Evolutionary conservation across 2,329 filamentous ascomycete species (phyloP).

Genomic region (Xylaria digitata): DNA sequence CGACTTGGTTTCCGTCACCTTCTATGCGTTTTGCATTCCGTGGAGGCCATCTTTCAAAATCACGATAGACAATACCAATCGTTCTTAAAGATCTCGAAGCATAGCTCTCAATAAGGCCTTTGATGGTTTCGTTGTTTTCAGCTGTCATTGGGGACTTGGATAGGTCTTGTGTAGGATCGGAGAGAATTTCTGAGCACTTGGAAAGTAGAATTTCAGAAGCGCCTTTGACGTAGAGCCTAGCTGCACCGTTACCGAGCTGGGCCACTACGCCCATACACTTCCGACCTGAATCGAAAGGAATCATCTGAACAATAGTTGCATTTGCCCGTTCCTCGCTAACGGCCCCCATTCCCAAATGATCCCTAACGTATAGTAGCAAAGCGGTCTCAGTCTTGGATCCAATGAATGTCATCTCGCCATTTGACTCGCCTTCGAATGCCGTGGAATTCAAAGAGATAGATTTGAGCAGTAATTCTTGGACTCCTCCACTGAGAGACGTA

Average conservation of each 20-base stretch:
- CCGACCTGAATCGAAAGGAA: slow-evolving; percentile 80
- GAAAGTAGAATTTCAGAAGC: slow-evolving; percentile 72
- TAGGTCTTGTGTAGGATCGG: slow-evolving; percentile 60
- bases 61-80: slow-evolving; percentile 84
- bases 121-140: slow-evolving; percentile 68
- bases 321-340: slow-evolving; percentile 73
- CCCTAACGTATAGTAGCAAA: slow-evolving; percentile 74
- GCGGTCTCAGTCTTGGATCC: slow-evolving; percentile 84
- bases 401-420: slow-evolving; percentile 74
- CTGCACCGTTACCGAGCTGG: slow-evolving; percentile 61
- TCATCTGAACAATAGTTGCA: slow-evolving; percentile 69
- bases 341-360: slow-evolving; percentile 74
- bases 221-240: slow-evolving; percentile 71
- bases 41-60: slow-evolving; percentile 88
- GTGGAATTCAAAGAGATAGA: slow-evolving; percentile 76
- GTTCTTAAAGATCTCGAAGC: slow-evolving; percentile 84
- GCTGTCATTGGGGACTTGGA: slow-evolving; percentile 59
- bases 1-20: slow-evolving; percentile 68
- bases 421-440: slow-evolving; percentile 79
- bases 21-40: slow-evolving; percentile 66
- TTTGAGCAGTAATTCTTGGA: slow-evolving; percentile 66
- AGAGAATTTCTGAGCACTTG: slow-evolving; percentile 65
- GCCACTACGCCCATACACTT: slow-evolving; percentile 77
- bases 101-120: slow-evolving; percentile 78
- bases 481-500: slow-evolving; percentile 57